Percentiles rank a stretch among this genome's conserved stretches.
These are phyloP conservation scores for Debaryomyces sp. DNA, from an alignment of 1,139 yeast species.

Conservation along the genomic window DNA sequence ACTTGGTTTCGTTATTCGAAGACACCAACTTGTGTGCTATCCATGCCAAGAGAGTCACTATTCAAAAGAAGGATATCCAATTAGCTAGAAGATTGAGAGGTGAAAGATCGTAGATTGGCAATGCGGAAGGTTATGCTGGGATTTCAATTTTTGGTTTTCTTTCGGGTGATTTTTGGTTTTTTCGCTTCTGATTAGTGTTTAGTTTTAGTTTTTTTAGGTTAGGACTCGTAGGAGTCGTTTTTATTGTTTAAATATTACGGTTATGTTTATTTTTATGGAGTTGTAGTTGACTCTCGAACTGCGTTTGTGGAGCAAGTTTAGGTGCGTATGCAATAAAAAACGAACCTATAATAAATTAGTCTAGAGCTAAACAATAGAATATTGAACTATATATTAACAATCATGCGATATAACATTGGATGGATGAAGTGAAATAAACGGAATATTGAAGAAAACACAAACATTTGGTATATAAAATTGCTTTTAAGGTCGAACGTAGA, in stretches of 20 bases:
- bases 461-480: not conserved
- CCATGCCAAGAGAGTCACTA: slow-evolving; percentile 57
- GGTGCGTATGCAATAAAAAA: not conserved
- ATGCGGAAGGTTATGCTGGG: not conserved
- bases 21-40: slow-evolving; percentile 58
- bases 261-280: not conserved
- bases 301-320: not conserved
- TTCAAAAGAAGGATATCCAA: slow-evolving; percentile 56
- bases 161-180: not conserved
- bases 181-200: not conserved
- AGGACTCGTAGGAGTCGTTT: not conserved
- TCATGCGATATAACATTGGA: slow-evolving; percentile 4
- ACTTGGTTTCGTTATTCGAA: slow-evolving; percentile 53
- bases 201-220: not conserved
- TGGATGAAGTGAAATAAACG: slow-evolving; percentile 2
- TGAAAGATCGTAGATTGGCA: slow-evolving; percentile 42
- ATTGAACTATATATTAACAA: slow-evolving; percentile 2
- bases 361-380: not conserved
- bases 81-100: slow-evolving; percentile 59
- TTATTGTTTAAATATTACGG: slow-evolving; percentile 5
- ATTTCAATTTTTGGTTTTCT: slow-evolving; percentile 1
- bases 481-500: not conserved
- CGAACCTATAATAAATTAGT: not conserved
- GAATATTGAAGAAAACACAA: not conserved
- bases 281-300: not conserved